These are phyloP conservation scores for Alliaria petiolata DNA, from an alignment of 345 rosid species.

Conservation along the genomic window DNA sequence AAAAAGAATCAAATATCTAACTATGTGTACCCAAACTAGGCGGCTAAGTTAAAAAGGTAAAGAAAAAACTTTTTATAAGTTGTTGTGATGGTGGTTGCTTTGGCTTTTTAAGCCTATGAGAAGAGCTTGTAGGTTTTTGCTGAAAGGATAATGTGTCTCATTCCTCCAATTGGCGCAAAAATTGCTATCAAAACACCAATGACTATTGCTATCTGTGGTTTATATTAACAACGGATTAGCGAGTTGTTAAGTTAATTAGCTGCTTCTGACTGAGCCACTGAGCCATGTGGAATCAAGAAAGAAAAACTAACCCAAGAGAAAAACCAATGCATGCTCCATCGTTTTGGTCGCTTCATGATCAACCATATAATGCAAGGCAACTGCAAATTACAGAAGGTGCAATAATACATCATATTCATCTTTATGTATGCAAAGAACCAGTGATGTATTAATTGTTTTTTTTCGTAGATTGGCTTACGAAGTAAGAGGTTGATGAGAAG, in stretches of 20 bases:
- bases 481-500: constrained; percentile 53
- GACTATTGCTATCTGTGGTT: constrained; percentile 16
- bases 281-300: neutral
- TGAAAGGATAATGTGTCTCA: constrained; percentile 31
- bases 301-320: constrained; percentile 33
- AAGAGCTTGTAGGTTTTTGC: constrained; percentile 36
- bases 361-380: constrained; percentile 60
- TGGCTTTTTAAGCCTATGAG: constrained; percentile 13
- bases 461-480: constrained; percentile 32
- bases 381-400: constrained; percentile 30
- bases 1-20: constrained; percentile 17
- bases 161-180: constrained; percentile 36
- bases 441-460: neutral
- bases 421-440: neutral
- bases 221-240: neutral
- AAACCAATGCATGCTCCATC: constrained; percentile 29
- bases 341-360: constrained; percentile 33
- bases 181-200: constrained; percentile 30
- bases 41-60: constrained; percentile 1
- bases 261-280: no score
- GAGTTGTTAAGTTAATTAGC: neutral
- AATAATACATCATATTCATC: neutral
- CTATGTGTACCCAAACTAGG: constrained; percentile 16
- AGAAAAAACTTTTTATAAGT: neutral
- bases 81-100: neutral